Percentiles rank a stretch among this genome's conserved stretches.
Conservation (phyloP, 139 green algal genomes). For the Bryopsis sp. region DNA sequence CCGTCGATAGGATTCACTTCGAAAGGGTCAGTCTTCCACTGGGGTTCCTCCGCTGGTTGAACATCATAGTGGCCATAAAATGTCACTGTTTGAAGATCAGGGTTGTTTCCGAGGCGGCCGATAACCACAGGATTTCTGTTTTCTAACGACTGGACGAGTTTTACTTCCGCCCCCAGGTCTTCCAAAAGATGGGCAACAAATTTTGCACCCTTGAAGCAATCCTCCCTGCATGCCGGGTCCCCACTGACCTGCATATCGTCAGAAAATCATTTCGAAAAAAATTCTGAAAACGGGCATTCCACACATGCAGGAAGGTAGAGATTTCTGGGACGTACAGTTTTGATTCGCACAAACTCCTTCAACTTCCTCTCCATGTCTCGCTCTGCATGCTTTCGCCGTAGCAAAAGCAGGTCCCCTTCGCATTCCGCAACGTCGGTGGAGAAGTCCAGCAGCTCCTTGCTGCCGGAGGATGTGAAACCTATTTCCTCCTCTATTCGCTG, state of each 20-base stretch:
- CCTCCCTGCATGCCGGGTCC: conserved; percentile 49
- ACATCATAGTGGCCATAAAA: conserved; percentile 76
- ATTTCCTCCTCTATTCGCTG: neutral
- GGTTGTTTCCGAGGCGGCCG: conserved; percentile 61
- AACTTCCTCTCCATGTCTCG: conserved; percentile 34
- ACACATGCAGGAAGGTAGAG: no score
- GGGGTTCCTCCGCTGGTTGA: conserved; percentile 68
- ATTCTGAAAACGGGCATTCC: neutral
- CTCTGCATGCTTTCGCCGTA: conserved; percentile 47
- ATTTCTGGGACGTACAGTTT: conserved; percentile 32
- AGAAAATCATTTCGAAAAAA: no score
- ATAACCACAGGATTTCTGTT: conserved; percentile 85
- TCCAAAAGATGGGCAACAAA: conserved; percentile 80
- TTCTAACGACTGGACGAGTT: conserved; percentile 51
- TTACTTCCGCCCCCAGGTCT: conserved; percentile 73
- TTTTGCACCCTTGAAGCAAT: conserved; percentile 83
- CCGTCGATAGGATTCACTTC: conserved; percentile 72
- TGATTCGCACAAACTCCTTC: conserved; percentile 72
- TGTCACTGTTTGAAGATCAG: conserved; percentile 60
- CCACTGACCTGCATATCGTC: conserved; percentile 49
- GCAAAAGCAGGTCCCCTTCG: neutral
- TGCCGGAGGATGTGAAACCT: neutral
- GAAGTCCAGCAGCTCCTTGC: conserved; percentile 13
- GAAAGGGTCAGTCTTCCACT: conserved; percentile 82
- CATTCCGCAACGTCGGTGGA: neutral